These are phyloP conservation scores for Termitomyces sp. DNA, from an alignment of 768 basidiomycete genomes.

Conservation along the genomic window DNA sequence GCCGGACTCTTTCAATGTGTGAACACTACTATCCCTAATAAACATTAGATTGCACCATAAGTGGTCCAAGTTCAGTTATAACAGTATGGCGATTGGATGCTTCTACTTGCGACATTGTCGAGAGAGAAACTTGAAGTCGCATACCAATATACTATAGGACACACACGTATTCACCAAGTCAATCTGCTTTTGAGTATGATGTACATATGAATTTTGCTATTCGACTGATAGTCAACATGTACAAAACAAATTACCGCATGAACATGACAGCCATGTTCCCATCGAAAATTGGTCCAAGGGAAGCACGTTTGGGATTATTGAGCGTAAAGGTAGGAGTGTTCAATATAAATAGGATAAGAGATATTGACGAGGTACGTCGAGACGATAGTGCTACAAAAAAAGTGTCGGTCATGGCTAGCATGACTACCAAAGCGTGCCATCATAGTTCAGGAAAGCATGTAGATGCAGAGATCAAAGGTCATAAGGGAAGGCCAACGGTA, in stretches of 20 bases:
- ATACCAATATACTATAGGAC: too few relatives aligned
- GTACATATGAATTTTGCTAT: background rate
- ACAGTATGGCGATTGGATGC: too few relatives aligned
- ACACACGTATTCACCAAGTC: background rate
- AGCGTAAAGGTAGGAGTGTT: slow-evolving; percentile 6
- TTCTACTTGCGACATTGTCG: too few relatives aligned
- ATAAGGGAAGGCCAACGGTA: background rate
- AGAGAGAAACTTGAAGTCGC: too few relatives aligned
- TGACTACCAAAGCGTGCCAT: slow-evolving; percentile 6
- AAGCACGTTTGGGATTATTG: slow-evolving; percentile 8
- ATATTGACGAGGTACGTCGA: slow-evolving; percentile 1
- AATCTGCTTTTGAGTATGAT: background rate
- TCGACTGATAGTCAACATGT: too few relatives aligned
- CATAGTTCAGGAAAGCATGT: background rate
- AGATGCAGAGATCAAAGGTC: background rate
- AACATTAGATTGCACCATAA: too few relatives aligned
- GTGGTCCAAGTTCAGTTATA: background rate
- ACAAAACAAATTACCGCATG: background rate
- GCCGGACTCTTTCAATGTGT: too few relatives aligned
- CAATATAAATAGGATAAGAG: background rate
- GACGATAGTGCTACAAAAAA: slow-evolving; percentile 10
- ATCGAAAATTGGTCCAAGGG: background rate
- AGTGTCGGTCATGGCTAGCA: slow-evolving; percentile 15
- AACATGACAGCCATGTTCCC: background rate
- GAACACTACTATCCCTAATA: too few relatives aligned